Conservation (phyloP, 805 yeast species). For the Candida broadrunensis region DNA sequence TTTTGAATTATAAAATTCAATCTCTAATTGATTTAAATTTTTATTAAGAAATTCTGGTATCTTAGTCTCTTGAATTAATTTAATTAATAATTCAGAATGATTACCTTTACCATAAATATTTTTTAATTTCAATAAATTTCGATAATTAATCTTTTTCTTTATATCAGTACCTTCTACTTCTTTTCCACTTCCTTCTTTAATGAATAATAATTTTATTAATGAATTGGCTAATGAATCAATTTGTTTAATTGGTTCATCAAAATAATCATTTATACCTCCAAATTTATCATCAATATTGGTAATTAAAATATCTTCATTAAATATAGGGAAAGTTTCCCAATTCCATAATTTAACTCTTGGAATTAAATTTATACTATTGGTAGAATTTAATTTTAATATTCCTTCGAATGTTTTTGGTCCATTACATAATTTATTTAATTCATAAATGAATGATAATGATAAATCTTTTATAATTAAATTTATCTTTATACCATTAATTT, state of each 20-base stretch:
- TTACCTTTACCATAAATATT: constrained; percentile 61
- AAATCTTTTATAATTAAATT: constrained; percentile 37
- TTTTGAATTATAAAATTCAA: constrained; percentile 29
- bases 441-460: constrained; percentile 27
- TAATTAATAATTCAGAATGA: constrained; percentile 47
- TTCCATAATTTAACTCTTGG: constrained; percentile 40
- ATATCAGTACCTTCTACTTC: no score
- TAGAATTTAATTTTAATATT: constrained; percentile 7
- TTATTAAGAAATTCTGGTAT: constrained; percentile 34
- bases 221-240: constrained; percentile 48
- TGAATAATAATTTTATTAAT: constrained; percentile 37
- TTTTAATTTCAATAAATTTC: constrained; percentile 42
- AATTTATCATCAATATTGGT: constrained; percentile 32
- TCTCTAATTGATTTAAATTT: constrained; percentile 33
- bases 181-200: constrained; percentile 11
- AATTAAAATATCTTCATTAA: constrained; percentile 39
- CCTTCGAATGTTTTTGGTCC: constrained; percentile 13
- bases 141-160: constrained; percentile 5
- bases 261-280: constrained; percentile 42
- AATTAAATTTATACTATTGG: constrained; percentile 19
- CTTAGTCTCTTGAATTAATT: constrained; percentile 31
- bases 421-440: constrained; percentile 16
- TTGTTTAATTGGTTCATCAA: constrained; percentile 42
- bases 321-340: constrained; percentile 46
- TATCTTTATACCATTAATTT: constrained; percentile 3